Evolutionary conservation across 1,284 basidiomycete species (phyloP), one percentile per base, ranked within the genome.

Genomic region (Anthracocystis panici-leucophaei): DNA sequence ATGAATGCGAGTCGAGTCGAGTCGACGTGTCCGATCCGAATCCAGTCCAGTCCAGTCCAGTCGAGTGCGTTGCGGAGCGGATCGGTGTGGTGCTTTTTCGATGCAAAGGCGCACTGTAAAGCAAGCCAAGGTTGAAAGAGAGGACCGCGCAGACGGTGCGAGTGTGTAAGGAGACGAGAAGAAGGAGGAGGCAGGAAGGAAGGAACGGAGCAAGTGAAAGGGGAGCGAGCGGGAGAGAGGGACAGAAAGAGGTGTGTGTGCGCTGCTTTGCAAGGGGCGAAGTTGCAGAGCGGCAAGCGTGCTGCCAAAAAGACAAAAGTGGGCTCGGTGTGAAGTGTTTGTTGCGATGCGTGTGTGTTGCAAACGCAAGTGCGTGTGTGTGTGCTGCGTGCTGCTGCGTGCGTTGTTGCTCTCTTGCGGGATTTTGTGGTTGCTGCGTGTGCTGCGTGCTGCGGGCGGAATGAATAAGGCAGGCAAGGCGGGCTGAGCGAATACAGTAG

Each of bases 331-430:
- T 7, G 4, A 27, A n/a, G 20, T 25, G 33, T 48, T 33, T 29
- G 38, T 42, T 44, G 57, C 41, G 49, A 52, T 38, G 57, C 27
- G 35, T 25, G 48, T 50, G 45, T 31, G 56, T 25, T 27, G 29
- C 8, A n/a, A 3, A 14, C 9, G 25, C 4, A 11, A 33, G 33
- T 35, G 49, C 29, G 50, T 35, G 50, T 23, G 27, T 48, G 46
- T 31, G 46, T 23, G 33, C 9, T 50, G 48, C 31, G 23, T 45
- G 35, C 21, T 44, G 41, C n/a, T n/a, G n/a, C 42, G 21, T 45
- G 35, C 35, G 35, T 38, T 38, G 35, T 38, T 38, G 35, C 11
- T 38, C 12, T 38, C 12, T 38, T 38, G 35, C 35, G 35, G 35
- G 35, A 38, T 16, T 38, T 38, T 38, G 35, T 38, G 35, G 14